Conservation (phyloP, 371 early-diverging fungal species). For the Rhizomucor miehei region DNA sequence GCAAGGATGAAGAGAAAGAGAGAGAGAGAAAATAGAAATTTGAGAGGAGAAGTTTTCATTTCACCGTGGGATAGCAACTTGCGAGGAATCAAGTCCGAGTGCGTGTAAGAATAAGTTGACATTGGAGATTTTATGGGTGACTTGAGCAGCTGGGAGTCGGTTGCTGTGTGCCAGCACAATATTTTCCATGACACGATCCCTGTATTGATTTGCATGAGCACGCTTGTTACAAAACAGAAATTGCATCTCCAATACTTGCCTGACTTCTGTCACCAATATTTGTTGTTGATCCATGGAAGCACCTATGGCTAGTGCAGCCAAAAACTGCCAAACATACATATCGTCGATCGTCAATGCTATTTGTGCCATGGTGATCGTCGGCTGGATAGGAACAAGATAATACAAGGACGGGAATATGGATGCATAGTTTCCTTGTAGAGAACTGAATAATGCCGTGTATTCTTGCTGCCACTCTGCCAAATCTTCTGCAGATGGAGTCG, state of each 20-base stretch:
- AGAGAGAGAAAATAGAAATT: too few relatives aligned
- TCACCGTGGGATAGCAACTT: constrained; percentile 61
- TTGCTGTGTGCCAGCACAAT: constrained; percentile 65
- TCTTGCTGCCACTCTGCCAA: constrained; percentile 70
- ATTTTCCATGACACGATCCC: constrained; percentile 86
- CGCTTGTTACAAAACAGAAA: neutral
- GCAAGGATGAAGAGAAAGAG: too few relatives aligned
- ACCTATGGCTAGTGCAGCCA: constrained; percentile 92
- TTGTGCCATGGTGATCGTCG: constrained; percentile 41
- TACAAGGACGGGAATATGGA: constrained; percentile 69
- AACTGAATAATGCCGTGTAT: constrained; percentile 73
- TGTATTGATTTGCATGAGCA: constrained; percentile 6
- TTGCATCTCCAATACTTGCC: constrained; percentile 33
- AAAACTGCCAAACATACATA: constrained; percentile 96
- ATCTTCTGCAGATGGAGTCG: constrained; percentile 62
- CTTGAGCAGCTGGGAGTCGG: constrained; percentile 58
- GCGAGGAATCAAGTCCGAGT: constrained; percentile 90
- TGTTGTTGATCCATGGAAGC: constrained; percentile 94
- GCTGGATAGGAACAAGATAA: constrained; percentile 44
- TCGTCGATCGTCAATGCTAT: constrained; percentile 65
- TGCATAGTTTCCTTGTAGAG: constrained; percentile 74
- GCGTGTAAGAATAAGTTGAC: constrained; percentile 95
- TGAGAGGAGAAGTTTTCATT: too few relatives aligned
- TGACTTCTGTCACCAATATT: constrained; percentile 85
- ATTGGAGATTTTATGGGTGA: constrained; percentile 72